Percentiles rank a stretch among this genome's conserved stretches.
phyloP scores from a whole-genome alignment of 2,329 filamentous ascomycete genomes.

The Trichoderma pleuroti region DNA sequence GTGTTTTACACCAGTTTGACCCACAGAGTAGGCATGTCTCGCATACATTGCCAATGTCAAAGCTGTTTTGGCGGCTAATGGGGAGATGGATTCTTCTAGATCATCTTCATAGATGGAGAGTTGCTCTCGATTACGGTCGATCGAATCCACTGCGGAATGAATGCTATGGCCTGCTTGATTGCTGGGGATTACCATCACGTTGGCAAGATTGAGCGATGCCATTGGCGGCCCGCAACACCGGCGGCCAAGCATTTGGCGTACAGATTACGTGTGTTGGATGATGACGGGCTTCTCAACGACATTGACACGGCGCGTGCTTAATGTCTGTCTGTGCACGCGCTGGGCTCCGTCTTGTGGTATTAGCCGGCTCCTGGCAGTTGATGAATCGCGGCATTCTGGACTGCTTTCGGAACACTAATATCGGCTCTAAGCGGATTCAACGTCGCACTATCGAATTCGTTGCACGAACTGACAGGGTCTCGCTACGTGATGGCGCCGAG shows the following conservation, averaged over 20 bases:
- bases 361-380: neutral
- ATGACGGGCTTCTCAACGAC: neutral
- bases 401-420: slow-evolving; percentile 1
- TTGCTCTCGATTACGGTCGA: neutral
- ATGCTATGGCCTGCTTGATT: neutral
- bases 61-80: neutral
- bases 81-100: neutral
- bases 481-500: slow-evolving; percentile 9
- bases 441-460: slow-evolving; percentile 11
- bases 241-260: neutral
- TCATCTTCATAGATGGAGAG: neutral
- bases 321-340: neutral
- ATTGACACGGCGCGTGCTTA: neutral
- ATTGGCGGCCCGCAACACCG: neutral
- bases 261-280: neutral
- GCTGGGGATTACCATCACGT: neutral
- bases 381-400: neutral
- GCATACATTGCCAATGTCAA: neutral
- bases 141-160: neutral
- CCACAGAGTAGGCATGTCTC: neutral
- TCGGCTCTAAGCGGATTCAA: slow-evolving; percentile 11
- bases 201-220: neutral
- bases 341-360: neutral
- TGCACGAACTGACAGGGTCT: slow-evolving; percentile 8
- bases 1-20: neutral